phyloP scores from a whole-genome alignment of 192 early-diverging fungal species.

The Coemansia sp. region DNA sequence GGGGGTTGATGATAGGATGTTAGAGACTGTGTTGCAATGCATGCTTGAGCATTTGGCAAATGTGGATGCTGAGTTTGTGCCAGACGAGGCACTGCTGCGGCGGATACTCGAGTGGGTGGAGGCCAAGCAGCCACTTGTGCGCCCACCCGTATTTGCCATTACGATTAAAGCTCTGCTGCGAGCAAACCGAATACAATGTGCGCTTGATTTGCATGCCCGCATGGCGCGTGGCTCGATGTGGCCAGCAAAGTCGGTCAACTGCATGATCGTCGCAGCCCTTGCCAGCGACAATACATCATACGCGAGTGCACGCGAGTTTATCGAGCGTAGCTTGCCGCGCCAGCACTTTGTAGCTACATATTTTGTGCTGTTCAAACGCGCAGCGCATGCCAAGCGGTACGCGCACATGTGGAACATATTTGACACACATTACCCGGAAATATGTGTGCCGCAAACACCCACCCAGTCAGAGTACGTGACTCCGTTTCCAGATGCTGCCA shows the following conservation, averaged over 20 bases:
- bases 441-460: not conserved
- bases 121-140: conserved; percentile 9
- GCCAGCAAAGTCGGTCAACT: conserved; percentile 34
- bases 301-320: conserved; percentile 10
- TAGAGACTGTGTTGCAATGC: conserved; percentile 31
- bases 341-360: conserved; percentile 27
- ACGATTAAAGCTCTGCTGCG: conserved; percentile 21
- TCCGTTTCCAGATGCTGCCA: conserved; percentile 28
- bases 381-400: conserved; percentile 15
- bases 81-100: not conserved
- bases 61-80: conserved; percentile 8
- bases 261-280: conserved; percentile 30
- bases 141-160: conserved; percentile 17
- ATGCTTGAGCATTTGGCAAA: conserved; percentile 2
- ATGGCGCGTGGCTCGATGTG: conserved; percentile 24
- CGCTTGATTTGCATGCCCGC: conserved; percentile 25
- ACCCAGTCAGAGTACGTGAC: not conserved
- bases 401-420: conserved; percentile 18
- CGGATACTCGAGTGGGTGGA: conserved; percentile 22
- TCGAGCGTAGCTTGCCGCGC: conserved; percentile 15
- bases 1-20: conserved; percentile 16
- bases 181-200: conserved; percentile 7
- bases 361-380: conserved; percentile 15
- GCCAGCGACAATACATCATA: not conserved
- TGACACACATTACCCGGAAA: conserved; percentile 20